phyloP scores from a whole-genome alignment of 495 filamentous ascomycete species.

The Paragyromitra xinjiangensis region DNA sequence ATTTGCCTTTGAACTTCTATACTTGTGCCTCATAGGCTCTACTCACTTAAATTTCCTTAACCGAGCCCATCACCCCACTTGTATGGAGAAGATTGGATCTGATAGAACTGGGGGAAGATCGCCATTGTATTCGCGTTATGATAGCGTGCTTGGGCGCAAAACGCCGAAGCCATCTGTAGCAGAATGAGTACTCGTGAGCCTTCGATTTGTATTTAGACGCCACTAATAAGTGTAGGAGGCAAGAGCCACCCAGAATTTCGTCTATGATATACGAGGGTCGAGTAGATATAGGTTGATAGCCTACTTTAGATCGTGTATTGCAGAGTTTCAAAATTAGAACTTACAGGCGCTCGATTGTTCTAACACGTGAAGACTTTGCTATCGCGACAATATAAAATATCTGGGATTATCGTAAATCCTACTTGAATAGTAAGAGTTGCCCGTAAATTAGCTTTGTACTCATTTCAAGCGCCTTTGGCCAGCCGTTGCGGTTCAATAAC shows the following conservation, averaged over 20 bases:
- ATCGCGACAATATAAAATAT: neutral
- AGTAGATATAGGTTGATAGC: neutral
- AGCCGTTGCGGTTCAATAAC: neutral
- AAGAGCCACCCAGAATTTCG: neutral
- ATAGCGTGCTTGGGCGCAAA: constrained; percentile 1
- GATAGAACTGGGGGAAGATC: neutral
- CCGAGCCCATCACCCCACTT: neutral
- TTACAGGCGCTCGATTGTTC: neutral
- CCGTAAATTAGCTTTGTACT: neutral
- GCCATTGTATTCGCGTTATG: neutral
- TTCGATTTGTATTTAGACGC: neutral
- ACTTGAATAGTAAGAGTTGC: neutral
- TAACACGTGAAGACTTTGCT: neutral
- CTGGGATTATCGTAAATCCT: neutral
- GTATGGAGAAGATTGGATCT: neutral
- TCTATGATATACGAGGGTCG: neutral
- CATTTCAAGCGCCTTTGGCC: neutral
- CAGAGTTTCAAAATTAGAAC: neutral
- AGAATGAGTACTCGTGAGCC: neutral
- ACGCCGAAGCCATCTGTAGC: neutral
- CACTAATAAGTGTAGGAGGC: neutral
- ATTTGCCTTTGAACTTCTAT: neutral
- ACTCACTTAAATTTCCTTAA: neutral
- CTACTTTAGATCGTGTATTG: neutral
- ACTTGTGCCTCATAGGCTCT: neutral